Percentiles rank a stretch among this genome's conserved stretches.
Evolutionary conservation across 1,139 yeast genomes (phyloP).

Genomic region (Debaryomyces robertsiae): DNA sequence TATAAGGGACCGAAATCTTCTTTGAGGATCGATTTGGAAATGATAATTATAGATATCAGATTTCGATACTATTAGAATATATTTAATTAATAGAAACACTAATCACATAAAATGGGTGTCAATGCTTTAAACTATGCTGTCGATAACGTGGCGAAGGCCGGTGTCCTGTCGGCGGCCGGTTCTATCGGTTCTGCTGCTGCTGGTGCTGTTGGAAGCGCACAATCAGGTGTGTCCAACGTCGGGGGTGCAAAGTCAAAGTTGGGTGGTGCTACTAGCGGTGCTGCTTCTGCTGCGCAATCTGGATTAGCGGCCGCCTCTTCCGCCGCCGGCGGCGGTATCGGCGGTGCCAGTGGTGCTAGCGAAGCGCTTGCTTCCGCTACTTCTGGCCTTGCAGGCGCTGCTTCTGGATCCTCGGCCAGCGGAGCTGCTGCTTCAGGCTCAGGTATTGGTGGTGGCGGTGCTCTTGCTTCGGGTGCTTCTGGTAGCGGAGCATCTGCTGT

Average conservation of each 20-base stretch:
- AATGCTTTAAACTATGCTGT: constrained; percentile 27
- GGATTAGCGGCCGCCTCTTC: constrained; percentile 12
- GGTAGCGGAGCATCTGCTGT: too few species aligned
- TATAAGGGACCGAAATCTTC: constrained; percentile 4
- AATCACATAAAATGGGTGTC: constrained; percentile 16
- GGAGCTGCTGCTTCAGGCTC: constrained; percentile 15
- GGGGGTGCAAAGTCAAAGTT: not conserved
- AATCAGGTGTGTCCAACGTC: constrained; percentile 11
- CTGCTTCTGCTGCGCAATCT: constrained; percentile 12
- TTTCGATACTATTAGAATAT: constrained; percentile 1
- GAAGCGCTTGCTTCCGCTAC: constrained; percentile 18
- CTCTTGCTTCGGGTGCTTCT: constrained; percentile 17
- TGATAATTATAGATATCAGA: not conserved
- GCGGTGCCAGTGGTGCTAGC: constrained; percentile 11
- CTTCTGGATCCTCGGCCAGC: constrained; percentile 21
- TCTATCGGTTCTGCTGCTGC: constrained; percentile 14
- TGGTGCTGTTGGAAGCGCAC: constrained; percentile 8
- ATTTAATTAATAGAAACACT: constrained; percentile 3
- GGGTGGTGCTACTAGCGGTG: not conserved
- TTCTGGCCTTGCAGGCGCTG: constrained; percentile 21
- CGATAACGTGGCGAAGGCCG: constrained; percentile 18
- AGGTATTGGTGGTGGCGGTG: constrained; percentile 14
- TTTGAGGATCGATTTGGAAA: too few species aligned
- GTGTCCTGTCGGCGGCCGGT: constrained; percentile 13
- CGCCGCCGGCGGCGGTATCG: constrained; percentile 19